phyloP scores from a whole-genome alignment of 2,329 filamentous ascomycete species.

The Penicillium rolfsii region DNA sequence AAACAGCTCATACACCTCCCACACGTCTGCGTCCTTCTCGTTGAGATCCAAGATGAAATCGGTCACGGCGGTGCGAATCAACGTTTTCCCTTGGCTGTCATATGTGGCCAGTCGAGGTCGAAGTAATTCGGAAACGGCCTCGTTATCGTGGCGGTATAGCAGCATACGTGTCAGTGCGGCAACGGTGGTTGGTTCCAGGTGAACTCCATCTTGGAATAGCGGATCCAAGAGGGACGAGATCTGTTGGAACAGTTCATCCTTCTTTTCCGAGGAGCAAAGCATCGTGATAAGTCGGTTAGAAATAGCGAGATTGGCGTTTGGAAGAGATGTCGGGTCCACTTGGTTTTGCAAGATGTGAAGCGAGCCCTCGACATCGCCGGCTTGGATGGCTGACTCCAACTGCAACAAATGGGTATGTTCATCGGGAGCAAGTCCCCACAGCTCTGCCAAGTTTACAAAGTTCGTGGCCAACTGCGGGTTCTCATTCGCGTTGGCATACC shows the following conservation, averaged over 20 bases:
- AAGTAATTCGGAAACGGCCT: constrained; percentile 80
- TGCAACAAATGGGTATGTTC: constrained; percentile 72
- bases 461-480: constrained; percentile 74
- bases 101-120: constrained; percentile 61
- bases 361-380: constrained; percentile 68
- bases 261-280: constrained; percentile 59
- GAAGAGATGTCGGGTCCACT: constrained; percentile 56
- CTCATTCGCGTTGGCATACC: constrained; percentile 69
- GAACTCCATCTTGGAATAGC: constrained; percentile 69
- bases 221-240: constrained; percentile 74
- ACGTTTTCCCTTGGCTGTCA: constrained; percentile 61
- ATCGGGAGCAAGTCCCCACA: constrained; percentile 68
- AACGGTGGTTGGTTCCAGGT: constrained; percentile 74
- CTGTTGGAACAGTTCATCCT: constrained; percentile 67
- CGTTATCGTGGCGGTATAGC: constrained; percentile 73
- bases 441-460: constrained; percentile 68
- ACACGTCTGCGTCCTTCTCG: constrained; percentile 64
- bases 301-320: constrained; percentile 63
- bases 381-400: constrained; percentile 74
- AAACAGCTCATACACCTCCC: constrained; percentile 64
- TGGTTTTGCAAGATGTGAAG: constrained; percentile 58
- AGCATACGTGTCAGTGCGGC: constrained; percentile 73
- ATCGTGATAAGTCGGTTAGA: constrained; percentile 74
- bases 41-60: constrained; percentile 66
- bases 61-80: constrained; percentile 68